A percentile compares a stretch with the other conserved stretches of the same genome.
Conservation (phyloP, 305 asterid genomes). For the Fraxinus angustifolia region DNA sequence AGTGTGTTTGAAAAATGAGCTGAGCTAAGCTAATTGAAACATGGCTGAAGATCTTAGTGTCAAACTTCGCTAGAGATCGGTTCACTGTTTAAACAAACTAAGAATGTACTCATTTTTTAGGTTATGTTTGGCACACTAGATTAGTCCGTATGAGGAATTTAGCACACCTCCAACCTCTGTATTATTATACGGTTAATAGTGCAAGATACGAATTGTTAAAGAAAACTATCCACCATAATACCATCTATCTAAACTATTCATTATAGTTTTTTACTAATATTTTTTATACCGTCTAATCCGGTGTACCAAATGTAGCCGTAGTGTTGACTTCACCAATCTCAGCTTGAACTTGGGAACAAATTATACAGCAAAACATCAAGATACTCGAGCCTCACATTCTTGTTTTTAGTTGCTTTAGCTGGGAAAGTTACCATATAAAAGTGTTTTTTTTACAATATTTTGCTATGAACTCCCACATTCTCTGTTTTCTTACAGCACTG, state of each 20-base stretch:
- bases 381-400: not conserved
- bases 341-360: not conserved
- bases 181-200: not conserved
- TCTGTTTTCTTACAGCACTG: not conserved
- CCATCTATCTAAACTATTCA: not conserved
- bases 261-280: not conserved
- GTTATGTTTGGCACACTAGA: not conserved
- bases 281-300: not conserved
- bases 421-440: not conserved
- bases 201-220: no score
- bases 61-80: not conserved
- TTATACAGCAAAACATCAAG: not conserved
- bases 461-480: not conserved
- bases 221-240: not conserved
- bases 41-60: not conserved
- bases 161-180: not conserved
- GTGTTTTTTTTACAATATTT: not conserved
- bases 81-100: not conserved
- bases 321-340: not conserved
- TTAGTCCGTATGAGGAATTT: not conserved
- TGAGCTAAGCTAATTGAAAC: not conserved
- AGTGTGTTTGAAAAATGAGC: not conserved
- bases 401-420: not conserved
- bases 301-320: not conserved
- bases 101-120: not conserved